Base-by-base conservation (phyloP, 2,329 filamentous ascomycete genomes). In the Epichloe gansuensis region DNA sequence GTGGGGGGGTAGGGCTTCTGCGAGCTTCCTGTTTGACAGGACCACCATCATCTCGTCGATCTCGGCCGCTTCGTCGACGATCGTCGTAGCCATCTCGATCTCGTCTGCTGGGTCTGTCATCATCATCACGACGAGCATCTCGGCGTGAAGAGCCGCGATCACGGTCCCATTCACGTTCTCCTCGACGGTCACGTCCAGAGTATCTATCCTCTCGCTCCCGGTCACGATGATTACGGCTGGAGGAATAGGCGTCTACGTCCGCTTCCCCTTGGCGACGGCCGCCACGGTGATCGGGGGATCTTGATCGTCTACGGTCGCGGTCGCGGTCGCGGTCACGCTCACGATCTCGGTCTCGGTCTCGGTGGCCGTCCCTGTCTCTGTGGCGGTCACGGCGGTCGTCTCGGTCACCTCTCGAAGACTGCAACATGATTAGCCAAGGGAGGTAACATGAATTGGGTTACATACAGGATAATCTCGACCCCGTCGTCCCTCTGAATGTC, bases 191-290 rank as follows among this genome's bases (percentile, higher is more conserved):
- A 56, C 85, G 79, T 36, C 84, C 84, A 39, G 81, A 81, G 66
- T 96, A 96, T 64, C 90, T 80, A 60, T 96, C 91, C 69, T 97
- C 91, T 56, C 91, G 86, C 72, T 97, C 91, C 56, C 91, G 78
- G 66, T 95, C 91, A 65, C 91, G 82, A 68, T 95, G 94, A 71
- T 85, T 90, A 60, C 91, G 85, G 69, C 89, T 95, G 5, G 87
- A 89, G 21, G 90, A 95, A 71, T 97, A 97, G 52, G 87, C 83
- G 69, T 96, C 89, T 67, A 91, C 87, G 53, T 81, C 78, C 67
- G 78, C 53, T n/a, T 93, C 85, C 60, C 85, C 85, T 60, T 87
- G 82, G 53, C 84, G 78, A 58, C 81, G 74, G 62, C 80, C 62
- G 54, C 71, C 51, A 21, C 53, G 77, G 64, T 87, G 82, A 61